Base-by-base conservation (phyloP, 371 early-diverging fungal genomes). In the Rhizopus delemar region DNA sequence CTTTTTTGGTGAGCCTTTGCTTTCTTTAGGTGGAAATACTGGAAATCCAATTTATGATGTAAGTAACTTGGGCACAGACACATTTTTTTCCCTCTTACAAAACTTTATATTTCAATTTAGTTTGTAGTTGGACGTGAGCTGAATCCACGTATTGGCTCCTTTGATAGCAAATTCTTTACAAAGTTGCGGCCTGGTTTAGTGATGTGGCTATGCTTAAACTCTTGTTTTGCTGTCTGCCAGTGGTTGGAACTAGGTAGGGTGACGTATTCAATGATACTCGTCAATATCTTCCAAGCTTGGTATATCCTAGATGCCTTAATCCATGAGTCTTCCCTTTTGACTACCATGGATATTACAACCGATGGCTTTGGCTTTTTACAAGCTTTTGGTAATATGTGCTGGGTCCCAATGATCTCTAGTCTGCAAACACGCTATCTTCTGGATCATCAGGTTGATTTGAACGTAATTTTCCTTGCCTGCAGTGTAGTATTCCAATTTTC, bases 311-410 rank as follows among this genome's bases (percentile, higher is more conserved):
- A 97, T 66, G 86, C 95, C 4, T 70, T 94, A 13, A 85, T 84
- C 74, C 86, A 88, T 65, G 93, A 94, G 75, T 60, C 76, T 3
- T 83, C 90, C 11, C 90, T 97, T 28, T 65, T 96, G 69, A 94
- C 96, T 3, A 96, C 96, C 13, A 95, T 95, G 95, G 98, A 96
- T 59, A 91, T 94, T 51, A 91, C 89, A 5, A 89, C 83, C 0
- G 98, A 96, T 60, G 97, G 98, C 0, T 96, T 97, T 72, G 98
- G 98, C 9, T 94, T 84, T 71, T 94, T 95, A 96, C 81, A 95
- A 31, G 82, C 86, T 4, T 92, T 90, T 68, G 95, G 95, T n/a
- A 85, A 93, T 60, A 65, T 93, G 15, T 85, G 86, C 31, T 96
- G 94, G 94, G 88, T 96, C 22, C 96, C 96, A 3, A 88, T 91